Evolutionary conservation across 2,329 filamentous ascomycete species (phyloP).

Genomic region (Aspergillus chevalieri): DNA sequence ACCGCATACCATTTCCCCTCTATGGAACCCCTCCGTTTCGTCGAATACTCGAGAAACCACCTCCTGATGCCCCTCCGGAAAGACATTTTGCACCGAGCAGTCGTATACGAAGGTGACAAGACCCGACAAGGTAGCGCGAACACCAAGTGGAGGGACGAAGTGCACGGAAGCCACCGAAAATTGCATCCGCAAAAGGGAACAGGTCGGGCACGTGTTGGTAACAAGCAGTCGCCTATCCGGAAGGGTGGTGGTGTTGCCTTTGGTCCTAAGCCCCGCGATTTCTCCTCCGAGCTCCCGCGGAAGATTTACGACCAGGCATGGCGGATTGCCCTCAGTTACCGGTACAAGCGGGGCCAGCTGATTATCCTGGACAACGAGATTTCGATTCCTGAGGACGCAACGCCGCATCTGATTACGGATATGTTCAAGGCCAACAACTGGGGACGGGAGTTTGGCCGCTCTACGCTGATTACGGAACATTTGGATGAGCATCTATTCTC

Average conservation of each 20-base stretch:
- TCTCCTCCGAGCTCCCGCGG: slow-evolving; percentile 70
- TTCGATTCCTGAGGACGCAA: slow-evolving; percentile 48
- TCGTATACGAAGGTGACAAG: slow-evolving; percentile 86
- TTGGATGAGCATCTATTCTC: slow-evolving; percentile 58
- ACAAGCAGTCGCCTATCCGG: slow-evolving; percentile 73
- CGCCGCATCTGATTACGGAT: slow-evolving; percentile 56
- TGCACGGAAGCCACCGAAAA: slow-evolving; percentile 78
- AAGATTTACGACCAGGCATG: slow-evolving; percentile 96
- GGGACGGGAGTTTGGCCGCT: slow-evolving; percentile 61
- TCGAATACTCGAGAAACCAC: slow-evolving; percentile 73
- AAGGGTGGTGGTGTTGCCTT: slow-evolving; percentile 81
- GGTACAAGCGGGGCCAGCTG: slow-evolving; percentile 80
- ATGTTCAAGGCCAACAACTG: slow-evolving; percentile 67
- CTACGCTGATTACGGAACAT: slow-evolving; percentile 65
- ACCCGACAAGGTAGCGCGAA: slow-evolving; percentile 81
- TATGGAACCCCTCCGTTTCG: slow-evolving; percentile 74
- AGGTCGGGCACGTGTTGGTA: slow-evolving; percentile 71
- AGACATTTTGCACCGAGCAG: slow-evolving; percentile 86
- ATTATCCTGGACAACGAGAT: slow-evolving; percentile 79
- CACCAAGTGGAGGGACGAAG: slow-evolving; percentile 73
- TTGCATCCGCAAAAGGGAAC: slow-evolving; percentile 80
- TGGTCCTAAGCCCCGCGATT: slow-evolving; percentile 89
- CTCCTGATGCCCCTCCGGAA: slow-evolving; percentile 80
- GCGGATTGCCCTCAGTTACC: slow-evolving; percentile 87
- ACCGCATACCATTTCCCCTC: slow-evolving; percentile 88